Conservation (phyloP, 805 yeast genomes). For the Pichia paraexigua region DNA sequence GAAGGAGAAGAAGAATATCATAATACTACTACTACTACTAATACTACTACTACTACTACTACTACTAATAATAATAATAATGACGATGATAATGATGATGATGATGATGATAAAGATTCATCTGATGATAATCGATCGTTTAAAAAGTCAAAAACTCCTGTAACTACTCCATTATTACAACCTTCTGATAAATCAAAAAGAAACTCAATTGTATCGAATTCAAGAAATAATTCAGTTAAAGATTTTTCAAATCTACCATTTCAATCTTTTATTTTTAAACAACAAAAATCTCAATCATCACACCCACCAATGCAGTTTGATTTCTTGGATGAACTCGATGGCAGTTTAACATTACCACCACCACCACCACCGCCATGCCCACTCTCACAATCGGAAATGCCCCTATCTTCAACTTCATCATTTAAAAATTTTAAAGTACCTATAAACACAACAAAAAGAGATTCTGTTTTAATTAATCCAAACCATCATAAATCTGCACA, state of each 20-base stretch:
- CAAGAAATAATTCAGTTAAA: neutral
- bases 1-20: conserved; percentile 2
- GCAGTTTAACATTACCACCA: conserved; percentile 23
- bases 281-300: neutral
- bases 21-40: no score
- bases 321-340: conserved; percentile 11
- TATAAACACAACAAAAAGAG: conserved; percentile 12
- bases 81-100: neutral
- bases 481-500: conserved; percentile 24
- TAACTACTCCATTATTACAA: conserved; percentile 32
- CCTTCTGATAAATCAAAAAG: neutral
- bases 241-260: neutral
- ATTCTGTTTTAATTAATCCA: conserved; percentile 27
- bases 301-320: neutral
- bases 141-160: conserved; percentile 33
- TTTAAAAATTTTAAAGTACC: conserved; percentile 2
- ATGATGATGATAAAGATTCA: neutral
- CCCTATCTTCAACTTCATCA: conserved; percentile 7
- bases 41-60: no score
- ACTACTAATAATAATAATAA: conserved; percentile 5
- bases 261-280: conserved; percentile 6
- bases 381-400: neutral
- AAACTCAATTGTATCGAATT: neutral
- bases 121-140: conserved; percentile 8
- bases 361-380: conserved; percentile 20